Base-by-base conservation (phyloP, 352 stramenopile species). In the Phytophthora idaei region DNA sequence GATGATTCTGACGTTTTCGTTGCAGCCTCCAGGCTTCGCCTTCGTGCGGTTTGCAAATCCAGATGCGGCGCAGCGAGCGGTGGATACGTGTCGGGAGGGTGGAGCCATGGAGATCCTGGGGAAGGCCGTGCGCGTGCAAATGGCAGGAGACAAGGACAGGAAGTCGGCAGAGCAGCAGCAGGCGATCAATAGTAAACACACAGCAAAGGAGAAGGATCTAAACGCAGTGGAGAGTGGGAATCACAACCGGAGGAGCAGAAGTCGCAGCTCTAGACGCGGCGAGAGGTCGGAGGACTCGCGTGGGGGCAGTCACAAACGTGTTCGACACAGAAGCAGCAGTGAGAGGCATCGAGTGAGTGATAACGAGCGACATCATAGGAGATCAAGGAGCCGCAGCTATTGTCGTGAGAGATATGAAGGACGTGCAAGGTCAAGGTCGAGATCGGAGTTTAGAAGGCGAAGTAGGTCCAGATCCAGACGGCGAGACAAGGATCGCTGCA, bases 11-110 rank as follows among this genome's bases (percentile, higher is more conserved):
- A 76, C 47, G 21, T 15, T 36, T 60, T 39, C 14, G 8, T 9
- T 67, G 45, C 49, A 93, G 81, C 87, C 87, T 47, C 87, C 87
- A 59, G 85, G 87, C 11, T 95, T 95, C 58, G 87, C 87, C 21
- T 95, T 95, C 61, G 80, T 95, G 46, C 70, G 65, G 5, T 95
- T 90, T 50, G 73, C 77, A 37, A 76, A 45, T 25, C 69, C 65
- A 12, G 78, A 79, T 1, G 74, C 78, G 12, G 87, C 85, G 0
- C 47, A 80, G 39, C 59, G 73, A 34, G 87, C 85, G 0, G 76
- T 93, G 9, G 64, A 86, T 12, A 53, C 57, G 3, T 90, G 80
- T 32, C 42, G 64, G 7, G 61, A 67, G 6, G 61, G 70, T n/a
- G 64, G 74, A 25, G 65, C 67, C 17, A 74, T 89, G 49, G 72